phyloP scores from a whole-genome alignment of 2,329 filamentous ascomycete species.

The Ceratocystis destructans region DNA sequence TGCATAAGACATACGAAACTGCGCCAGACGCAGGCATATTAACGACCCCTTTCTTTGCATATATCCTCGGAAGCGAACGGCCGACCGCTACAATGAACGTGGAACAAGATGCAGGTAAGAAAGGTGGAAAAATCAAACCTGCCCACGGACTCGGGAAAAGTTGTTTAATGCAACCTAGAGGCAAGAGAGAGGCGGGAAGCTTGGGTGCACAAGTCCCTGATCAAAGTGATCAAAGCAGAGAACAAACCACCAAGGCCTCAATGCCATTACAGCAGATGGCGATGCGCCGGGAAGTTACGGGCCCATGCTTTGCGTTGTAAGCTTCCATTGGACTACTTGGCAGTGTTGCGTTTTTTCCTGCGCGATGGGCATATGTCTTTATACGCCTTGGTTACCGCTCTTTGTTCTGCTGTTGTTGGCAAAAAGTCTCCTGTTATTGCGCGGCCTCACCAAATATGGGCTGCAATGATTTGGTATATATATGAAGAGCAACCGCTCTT shows the following conservation, averaged over 20 bases:
- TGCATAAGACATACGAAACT: neutral
- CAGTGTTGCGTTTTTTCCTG: neutral
- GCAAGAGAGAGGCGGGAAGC: neutral
- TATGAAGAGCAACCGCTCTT: neutral
- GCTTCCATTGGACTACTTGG: neutral
- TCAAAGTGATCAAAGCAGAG: neutral
- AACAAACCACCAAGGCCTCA: neutral
- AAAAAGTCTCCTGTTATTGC: constrained; percentile 2
- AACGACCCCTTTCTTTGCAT: neutral
- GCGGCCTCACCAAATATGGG: neutral
- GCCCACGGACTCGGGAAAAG: neutral
- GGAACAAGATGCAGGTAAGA: constrained; percentile 11
- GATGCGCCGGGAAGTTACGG: neutral
- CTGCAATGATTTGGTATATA: neutral
- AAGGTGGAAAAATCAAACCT: neutral
- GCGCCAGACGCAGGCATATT: neutral
- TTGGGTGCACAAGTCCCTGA: constrained; percentile 1
- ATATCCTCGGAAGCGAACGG: neutral
- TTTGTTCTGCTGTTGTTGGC: neutral
- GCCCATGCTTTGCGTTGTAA: constrained; percentile 1
- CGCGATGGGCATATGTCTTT: neutral
- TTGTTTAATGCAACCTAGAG: neutral
- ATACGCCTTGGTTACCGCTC: neutral
- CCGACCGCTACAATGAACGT: constrained; percentile 12
- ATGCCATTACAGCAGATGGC: neutral